These are phyloP conservation scores for Claviceps pazoutovae DNA, from an alignment of 2,329 filamentous ascomycete genomes.

Conservation along the genomic window DNA sequence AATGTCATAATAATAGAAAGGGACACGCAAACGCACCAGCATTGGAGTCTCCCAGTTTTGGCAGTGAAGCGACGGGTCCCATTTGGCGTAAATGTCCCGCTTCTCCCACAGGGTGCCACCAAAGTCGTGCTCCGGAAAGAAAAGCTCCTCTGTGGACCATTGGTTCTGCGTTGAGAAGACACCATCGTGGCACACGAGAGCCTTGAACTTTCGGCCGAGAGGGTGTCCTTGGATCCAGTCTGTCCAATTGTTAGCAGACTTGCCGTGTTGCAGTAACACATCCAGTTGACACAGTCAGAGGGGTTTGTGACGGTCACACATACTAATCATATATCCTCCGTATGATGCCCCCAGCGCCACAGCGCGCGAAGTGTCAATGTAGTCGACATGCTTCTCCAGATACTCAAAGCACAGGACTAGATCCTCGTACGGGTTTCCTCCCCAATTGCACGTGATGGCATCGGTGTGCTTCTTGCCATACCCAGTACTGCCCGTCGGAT, in stretches of 20 bases:
- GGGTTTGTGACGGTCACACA: slow-evolving; percentile 11
- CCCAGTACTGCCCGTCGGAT: slow-evolving; percentile 71
- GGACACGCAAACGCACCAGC: slow-evolving; percentile 39
- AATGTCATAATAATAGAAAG: background rate
- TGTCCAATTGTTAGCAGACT: slow-evolving; percentile 14
- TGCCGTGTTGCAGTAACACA: slow-evolving; percentile 4
- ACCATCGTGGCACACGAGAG: slow-evolving; percentile 78
- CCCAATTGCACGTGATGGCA: slow-evolving; percentile 70
- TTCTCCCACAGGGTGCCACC: slow-evolving; percentile 48
- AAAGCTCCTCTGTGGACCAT: slow-evolving; percentile 54
- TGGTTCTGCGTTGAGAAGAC: slow-evolving; percentile 60
- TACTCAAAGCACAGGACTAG: slow-evolving; percentile 66
- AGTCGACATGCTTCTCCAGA: slow-evolving; percentile 49
- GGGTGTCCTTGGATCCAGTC: slow-evolving; percentile 85
- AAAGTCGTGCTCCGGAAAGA: slow-evolving; percentile 57
- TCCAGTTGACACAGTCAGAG: background rate
- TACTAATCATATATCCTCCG: slow-evolving; percentile 63
- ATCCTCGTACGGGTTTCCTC: slow-evolving; percentile 71
- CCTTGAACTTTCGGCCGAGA: slow-evolving; percentile 73
- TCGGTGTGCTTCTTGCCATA: slow-evolving; percentile 69
- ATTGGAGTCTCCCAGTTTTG: slow-evolving; percentile 75
- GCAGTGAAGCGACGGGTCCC: slow-evolving; percentile 51
- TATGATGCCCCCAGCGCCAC: slow-evolving; percentile 66
- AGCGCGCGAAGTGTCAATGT: slow-evolving; percentile 53
- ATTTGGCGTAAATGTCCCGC: slow-evolving; percentile 50